Conservation (phyloP, 2,329 filamentous ascomycete species). For the Sporothrix mexicana region DNA sequence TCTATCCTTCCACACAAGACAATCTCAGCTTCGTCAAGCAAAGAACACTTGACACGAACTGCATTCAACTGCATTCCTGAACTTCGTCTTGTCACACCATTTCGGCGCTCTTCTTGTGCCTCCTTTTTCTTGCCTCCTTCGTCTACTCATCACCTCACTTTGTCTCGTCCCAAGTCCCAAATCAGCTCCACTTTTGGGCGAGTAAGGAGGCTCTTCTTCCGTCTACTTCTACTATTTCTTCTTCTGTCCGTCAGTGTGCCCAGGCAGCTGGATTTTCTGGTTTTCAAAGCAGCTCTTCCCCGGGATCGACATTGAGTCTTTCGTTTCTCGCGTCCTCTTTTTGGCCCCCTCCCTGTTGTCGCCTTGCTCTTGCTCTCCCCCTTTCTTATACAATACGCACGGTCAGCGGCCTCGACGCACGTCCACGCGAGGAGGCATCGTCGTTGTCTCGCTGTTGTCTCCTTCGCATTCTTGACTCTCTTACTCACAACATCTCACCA, state of each 20-base stretch:
- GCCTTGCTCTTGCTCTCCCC: not conserved
- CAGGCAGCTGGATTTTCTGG: not conserved
- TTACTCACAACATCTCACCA: not conserved
- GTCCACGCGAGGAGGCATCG: not conserved
- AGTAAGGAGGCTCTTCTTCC: not conserved
- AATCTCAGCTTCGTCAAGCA: too few relatives aligned
- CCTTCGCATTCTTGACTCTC: not conserved
- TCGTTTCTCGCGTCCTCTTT: slow-evolving; percentile 13
- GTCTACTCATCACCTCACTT: not conserved
- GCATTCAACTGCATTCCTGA: not conserved
- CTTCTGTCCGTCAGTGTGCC: not conserved
- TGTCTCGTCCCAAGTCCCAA: not conserved
- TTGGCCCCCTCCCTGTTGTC: not conserved
- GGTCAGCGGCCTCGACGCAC: not conserved
- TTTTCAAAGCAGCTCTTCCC: slow-evolving; percentile 18
- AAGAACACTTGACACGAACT: not conserved
- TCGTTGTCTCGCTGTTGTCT: not conserved
- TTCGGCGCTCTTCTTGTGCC: too few relatives aligned
- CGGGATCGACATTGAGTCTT: slow-evolving; percentile 28
- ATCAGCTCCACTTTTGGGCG: not conserved
- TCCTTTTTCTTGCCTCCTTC: not conserved
- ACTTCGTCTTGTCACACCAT: not conserved
- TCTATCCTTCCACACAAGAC: too few relatives aligned
- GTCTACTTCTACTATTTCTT: too few relatives aligned
- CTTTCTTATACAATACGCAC: not conserved